Base-by-base conservation (phyloP, 1,139 yeast genomes). In the Protomyces gravidus region DNA sequence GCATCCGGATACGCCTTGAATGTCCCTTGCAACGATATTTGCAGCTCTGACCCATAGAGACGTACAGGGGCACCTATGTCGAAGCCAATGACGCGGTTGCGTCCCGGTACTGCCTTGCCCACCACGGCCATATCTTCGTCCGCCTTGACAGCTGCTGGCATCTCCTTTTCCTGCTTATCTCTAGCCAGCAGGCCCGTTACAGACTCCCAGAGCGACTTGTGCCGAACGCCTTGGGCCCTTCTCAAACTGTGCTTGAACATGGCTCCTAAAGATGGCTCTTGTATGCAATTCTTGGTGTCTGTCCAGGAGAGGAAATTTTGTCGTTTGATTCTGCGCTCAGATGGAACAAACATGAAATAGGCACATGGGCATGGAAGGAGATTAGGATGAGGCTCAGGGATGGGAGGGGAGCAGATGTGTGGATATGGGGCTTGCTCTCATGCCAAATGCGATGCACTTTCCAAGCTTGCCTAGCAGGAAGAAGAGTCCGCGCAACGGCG, bases 61-160 rank as follows among this genome's bases (percentile, higher is more conserved):
- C 47, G 45, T 11, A n/a, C 11, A 15, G 51, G 58, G 9, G 32
- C 46, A 17, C 36, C 46, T 11, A 53, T 21, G 17, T 53, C 40
- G 27, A 23, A 53, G 11, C 58, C 58, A 19, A 53, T 27, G 13
- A 53, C 50, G 11, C 39, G 47, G 17, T 33, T 32, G 13, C 46
- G 23, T n/a, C n/a, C n/a, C 13, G 28, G 19, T 9, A 7, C n/a
- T 3, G 30, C 17, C 9, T 48, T 48, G 15, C 32, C 49, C 30
- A 42, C 45, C 15, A 19, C 45, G 26, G 23, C 23, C 21, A 17
- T 27, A 21, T 27, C 19, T n/a, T 23, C 36, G 21, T 46, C 21
- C 27, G 26, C 13, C 3, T 32, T 23, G 19, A 30, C 17, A 3
- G 47, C 15, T 23, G 17, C 39, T 5, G n/a, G 21, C 23, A 36